Evolutionary conservation across 495 filamentous ascomycete species (phyloP).

Genomic region (Monascus purpureus): DNA sequence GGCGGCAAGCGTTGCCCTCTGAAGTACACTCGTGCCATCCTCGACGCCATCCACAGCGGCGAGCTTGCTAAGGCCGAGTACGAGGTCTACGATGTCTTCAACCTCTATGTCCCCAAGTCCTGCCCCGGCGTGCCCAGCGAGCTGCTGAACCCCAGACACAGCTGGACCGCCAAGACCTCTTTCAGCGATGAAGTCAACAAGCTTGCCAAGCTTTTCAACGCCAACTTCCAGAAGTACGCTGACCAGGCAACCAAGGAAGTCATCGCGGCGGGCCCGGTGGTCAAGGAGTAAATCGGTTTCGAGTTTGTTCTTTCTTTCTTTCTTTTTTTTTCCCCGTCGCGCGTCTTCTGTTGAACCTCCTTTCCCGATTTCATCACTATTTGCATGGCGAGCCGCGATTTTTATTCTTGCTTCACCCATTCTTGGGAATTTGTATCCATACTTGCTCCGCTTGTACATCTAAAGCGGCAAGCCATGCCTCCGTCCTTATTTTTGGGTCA

Average conservation of each 20-base stretch:
- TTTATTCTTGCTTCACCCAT: neutral
- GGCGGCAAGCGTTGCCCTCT: constrained; percentile 97
- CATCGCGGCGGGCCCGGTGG: constrained; percentile 25
- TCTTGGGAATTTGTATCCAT: neutral
- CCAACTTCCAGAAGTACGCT: constrained; percentile 95
- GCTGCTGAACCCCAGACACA: constrained; percentile 86
- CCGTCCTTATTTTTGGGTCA: no score
- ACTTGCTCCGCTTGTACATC: neutral
- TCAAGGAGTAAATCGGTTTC: constrained; percentile 1
- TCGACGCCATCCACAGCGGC: constrained; percentile 93
- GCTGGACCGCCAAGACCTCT: constrained; percentile 66
- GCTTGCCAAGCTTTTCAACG: constrained; percentile 72
- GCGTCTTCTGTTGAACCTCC: constrained; percentile 4
- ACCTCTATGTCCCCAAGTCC: constrained; percentile 76
- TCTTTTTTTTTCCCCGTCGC: constrained; percentile 9
- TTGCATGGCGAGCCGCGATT: constrained; percentile 17
- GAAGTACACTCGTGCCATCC: constrained; percentile 97
- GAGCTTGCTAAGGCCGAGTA: constrained; percentile 83
- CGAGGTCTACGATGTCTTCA: constrained; percentile 94
- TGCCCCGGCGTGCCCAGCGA: constrained; percentile 79
- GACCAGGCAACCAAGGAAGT: constrained; percentile 74
- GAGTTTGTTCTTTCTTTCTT: constrained; percentile 6
- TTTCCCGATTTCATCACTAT: constrained; percentile 2
- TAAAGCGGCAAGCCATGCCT: no score
- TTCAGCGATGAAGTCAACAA: constrained; percentile 83